Percentiles rank a stretch among this genome's conserved stretches.
Conservation (phyloP, 176 grass and related monocot species). For the Triticum timopheevii region DNA sequence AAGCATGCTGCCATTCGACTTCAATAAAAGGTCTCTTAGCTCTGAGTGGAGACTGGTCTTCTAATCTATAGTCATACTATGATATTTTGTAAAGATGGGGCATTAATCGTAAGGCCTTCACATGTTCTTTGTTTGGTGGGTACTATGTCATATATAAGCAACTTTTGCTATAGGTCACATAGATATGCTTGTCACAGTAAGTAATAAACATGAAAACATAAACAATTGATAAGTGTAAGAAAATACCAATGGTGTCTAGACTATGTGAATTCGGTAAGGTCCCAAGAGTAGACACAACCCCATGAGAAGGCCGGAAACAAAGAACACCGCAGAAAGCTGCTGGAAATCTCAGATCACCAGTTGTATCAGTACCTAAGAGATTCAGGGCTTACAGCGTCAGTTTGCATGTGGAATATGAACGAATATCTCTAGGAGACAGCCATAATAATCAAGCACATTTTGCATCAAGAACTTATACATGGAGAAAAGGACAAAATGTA, state of each 20-base stretch:
- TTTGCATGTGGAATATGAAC: slow-evolving; percentile 16
- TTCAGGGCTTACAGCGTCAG: slow-evolving; percentile 15
- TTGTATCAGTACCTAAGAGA: slow-evolving; percentile 76
- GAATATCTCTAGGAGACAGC: neutral
- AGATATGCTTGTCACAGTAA: slow-evolving; percentile 14
- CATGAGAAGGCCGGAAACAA: slow-evolving; percentile 93
- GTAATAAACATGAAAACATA: slow-evolving; percentile 24
- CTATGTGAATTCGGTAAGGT: slow-evolving; percentile 81
- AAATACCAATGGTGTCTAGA: slow-evolving; percentile 82
- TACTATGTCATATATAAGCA: slow-evolving; percentile 12
- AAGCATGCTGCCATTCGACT: neutral
- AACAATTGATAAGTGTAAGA: slow-evolving; percentile 20
- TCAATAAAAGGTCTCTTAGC: slow-evolving; percentile 3
- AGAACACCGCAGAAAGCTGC: slow-evolving; percentile 87
- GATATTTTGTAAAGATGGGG: neutral
- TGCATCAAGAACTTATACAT: slow-evolving; percentile 10
- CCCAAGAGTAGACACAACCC: slow-evolving; percentile 69
- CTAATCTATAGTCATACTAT: neutral
- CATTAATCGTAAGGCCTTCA: neutral
- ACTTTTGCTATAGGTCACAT: slow-evolving; percentile 15
- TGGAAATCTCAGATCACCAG: slow-evolving; percentile 87
- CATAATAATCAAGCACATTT: slow-evolving; percentile 17
- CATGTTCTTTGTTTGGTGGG: neutral
- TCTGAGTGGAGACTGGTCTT: neutral
- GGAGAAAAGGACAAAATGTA: neutral